Evolutionary conservation across 2,329 filamentous ascomycete species (phyloP), one percentile per base, ranked within the genome.

Genomic region (Xenoacremonium recifei): DNA sequence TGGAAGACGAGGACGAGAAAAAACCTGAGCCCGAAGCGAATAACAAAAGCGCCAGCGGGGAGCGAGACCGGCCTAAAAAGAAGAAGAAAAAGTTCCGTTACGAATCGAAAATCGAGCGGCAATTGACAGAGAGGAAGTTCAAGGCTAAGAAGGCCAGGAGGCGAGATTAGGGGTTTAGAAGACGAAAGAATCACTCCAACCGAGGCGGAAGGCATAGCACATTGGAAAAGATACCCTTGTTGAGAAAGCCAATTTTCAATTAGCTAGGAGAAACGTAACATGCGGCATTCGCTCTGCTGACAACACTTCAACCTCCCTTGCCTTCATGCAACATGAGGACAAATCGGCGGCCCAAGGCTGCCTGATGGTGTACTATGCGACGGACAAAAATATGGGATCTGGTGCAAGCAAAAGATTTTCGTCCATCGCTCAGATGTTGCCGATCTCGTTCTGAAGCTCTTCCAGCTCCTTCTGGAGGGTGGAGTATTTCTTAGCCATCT

Each of bases 31-130:
- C 54, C 15, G 48, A 53, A 9, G 44, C 49, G 13, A 56, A 57
- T 13, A 58, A 57, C 7, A 54, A 63, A 19, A 58, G 57, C 18
- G 59, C 60, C 12, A 62, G 60, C 10, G 58, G 60, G 50, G 67
- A 40, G 49, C 46, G 40, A 40, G 68, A 70, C 39, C 56, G 73
- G 57, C 72, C 73, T 17, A 91, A 89, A 68, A 89, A 86, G 71
- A 91, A 87, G 70, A 95, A 91, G 73, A 85, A 85, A 68, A 89
- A 91, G 68, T 97, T 97, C 62, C 81, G 89, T 49, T 99, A 99
- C 65, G 89, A 97, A 70, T 87, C 78, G 48, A 96, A 95, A 70
- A 70, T 82, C 21, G 92, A 96, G 56, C 79, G 93, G 59, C 87
- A 89, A 64, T 69, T 91, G 56, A 80, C 82, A 35, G 70, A 79